Evolutionary conservation across 2,329 filamentous ascomycete genomes (phyloP).

Genomic region (Metarhizium robertsii): DNA sequence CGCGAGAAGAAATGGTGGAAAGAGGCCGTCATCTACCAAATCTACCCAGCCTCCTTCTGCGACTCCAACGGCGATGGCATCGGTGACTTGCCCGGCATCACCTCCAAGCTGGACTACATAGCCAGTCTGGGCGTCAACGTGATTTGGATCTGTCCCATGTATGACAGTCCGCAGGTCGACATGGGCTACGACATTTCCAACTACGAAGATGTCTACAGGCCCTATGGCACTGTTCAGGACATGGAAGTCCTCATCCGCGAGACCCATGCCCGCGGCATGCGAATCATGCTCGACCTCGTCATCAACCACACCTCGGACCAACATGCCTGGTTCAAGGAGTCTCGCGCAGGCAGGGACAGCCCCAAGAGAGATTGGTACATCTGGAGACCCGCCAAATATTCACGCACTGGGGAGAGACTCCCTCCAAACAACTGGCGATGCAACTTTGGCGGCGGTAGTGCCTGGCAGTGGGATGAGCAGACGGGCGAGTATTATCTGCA

Average conservation of each 20-base stretch:
- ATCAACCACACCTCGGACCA: conserved; percentile 69
- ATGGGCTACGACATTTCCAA: conserved; percentile 65
- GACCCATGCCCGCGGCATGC: conserved; percentile 55
- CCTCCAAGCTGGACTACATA: conserved; percentile 52
- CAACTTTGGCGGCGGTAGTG: conserved; percentile 50
- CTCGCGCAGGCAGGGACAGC: conserved; percentile 48
- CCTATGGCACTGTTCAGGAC: conserved; percentile 59
- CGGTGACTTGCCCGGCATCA: conserved; percentile 55
- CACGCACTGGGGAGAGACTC: conserved; percentile 47
- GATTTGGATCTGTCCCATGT: conserved; percentile 60
- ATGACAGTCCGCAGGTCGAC: conserved; percentile 54
- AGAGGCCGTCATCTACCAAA: conserved; percentile 47
- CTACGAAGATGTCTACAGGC: conserved; percentile 55
- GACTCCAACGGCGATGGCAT: conserved; percentile 50
- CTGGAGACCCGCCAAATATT: conserved; percentile 43
- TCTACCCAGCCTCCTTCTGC: conserved; percentile 50
- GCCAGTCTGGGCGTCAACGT: conserved; percentile 51
- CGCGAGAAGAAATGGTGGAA: conserved; percentile 41
- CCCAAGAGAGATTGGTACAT: conserved; percentile 64
- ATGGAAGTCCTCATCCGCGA: conserved; percentile 52
- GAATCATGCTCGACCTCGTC: conserved; percentile 65
- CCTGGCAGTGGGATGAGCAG: conserved; percentile 63
- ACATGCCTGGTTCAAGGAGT: conserved; percentile 63
- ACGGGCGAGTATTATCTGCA: conserved; percentile 70
- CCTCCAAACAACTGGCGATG: conserved; percentile 69